These are phyloP conservation scores for Chlamydomonas applanata DNA, from an alignment of 139 green algal species.

Conservation along the genomic window DNA sequence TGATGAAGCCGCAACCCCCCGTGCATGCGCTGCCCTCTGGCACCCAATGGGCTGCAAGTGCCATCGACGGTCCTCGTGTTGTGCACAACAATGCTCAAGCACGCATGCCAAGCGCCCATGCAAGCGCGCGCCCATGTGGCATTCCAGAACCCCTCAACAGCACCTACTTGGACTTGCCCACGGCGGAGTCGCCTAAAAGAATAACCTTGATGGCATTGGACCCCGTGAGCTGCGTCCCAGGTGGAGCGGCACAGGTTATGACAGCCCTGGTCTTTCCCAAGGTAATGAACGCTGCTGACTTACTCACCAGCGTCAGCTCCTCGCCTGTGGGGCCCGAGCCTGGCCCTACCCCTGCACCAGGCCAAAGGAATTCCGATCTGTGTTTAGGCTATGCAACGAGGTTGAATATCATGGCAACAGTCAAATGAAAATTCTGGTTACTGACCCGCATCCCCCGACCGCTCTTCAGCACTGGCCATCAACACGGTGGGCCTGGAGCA, in stretches of 20 bases:
- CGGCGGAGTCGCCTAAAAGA: constrained; percentile 63
- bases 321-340: constrained; percentile 38
- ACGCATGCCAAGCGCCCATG: no score
- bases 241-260: neutral
- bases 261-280: neutral
- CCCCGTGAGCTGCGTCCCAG: constrained; percentile 44
- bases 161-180: constrained; percentile 70
- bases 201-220: constrained; percentile 59
- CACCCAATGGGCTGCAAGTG: no score
- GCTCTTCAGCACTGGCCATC: neutral
- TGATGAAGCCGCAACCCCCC: no score
- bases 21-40: no score
- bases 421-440: neutral
- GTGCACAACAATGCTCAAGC: neutral
- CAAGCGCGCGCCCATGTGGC: neutral
- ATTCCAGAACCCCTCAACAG: neutral
- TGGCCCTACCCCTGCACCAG: constrained; percentile 16
- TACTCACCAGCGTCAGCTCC: constrained; percentile 45
- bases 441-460: neutral
- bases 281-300: neutral
- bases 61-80: no score
- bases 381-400: neutral
- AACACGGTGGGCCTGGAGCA: no score
- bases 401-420: neutral
- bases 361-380: neutral